These are phyloP conservation scores for Penicillium coprophilum DNA, from an alignment of 495 filamentous ascomycete genomes.

Conservation along the genomic window DNA sequence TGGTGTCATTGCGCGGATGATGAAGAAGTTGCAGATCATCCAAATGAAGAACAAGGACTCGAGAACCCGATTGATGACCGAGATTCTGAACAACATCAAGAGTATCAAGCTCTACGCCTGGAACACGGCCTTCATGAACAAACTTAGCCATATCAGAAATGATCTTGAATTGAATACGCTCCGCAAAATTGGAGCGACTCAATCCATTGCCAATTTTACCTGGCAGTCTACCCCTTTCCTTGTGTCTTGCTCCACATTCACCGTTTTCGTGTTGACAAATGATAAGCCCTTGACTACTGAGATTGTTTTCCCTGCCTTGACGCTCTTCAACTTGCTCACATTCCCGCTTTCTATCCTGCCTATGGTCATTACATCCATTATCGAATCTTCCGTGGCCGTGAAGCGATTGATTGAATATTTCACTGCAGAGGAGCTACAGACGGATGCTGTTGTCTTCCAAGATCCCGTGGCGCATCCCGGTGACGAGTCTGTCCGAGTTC, in stretches of 20 bases:
- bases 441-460: slow-evolving; percentile 71
- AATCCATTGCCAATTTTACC: slow-evolving; percentile 93
- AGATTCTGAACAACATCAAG: slow-evolving; percentile 99
- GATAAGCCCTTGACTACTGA: slow-evolving; percentile 83
- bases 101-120: slow-evolving; percentile 99
- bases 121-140: slow-evolving; percentile 96
- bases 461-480: slow-evolving; percentile 67
- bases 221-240: slow-evolving; percentile 99
- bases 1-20: slow-evolving; percentile 84
- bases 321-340: slow-evolving; percentile 88
- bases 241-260: slow-evolving; percentile 95
- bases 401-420: slow-evolving; percentile 83
- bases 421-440: slow-evolving; percentile 84
- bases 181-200: slow-evolving; percentile 90
- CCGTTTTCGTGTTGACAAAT: slow-evolving; percentile 84
- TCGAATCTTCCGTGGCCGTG: slow-evolving; percentile 93
- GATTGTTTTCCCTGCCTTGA: slow-evolving; percentile 93
- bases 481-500: slow-evolving; percentile 81
- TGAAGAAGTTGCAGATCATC: slow-evolving; percentile 90
- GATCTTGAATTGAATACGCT: slow-evolving; percentile 93
- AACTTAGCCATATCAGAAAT: slow-evolving; percentile 91
- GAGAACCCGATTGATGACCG: slow-evolving; percentile 88
- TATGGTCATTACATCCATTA: slow-evolving; percentile 95
- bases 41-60: slow-evolving; percentile 99
- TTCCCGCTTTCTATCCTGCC: slow-evolving; percentile 94